Percentiles rank a stretch among this genome's conserved stretches.
phyloP scores from a whole-genome alignment of 2,329 filamentous ascomycete genomes.

The Chaetomiaceae sp. region DNA sequence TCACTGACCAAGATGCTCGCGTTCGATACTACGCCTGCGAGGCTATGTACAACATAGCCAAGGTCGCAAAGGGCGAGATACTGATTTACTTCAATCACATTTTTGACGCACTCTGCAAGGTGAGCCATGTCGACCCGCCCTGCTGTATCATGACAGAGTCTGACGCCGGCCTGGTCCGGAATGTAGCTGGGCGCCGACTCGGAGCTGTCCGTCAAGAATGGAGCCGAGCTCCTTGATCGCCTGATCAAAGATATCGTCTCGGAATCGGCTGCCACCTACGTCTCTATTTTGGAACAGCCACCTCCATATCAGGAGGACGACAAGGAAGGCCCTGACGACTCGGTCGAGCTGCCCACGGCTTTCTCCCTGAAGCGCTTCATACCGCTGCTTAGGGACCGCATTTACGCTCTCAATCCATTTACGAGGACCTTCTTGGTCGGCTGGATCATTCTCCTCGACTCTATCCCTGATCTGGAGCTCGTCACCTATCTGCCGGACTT shows the following conservation, averaged over 20 bases:
- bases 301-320: constrained; percentile 43
- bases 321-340: constrained; percentile 42
- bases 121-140: constrained; percentile 37
- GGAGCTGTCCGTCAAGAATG: constrained; percentile 96
- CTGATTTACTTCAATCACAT: constrained; percentile 97
- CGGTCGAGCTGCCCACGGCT: constrained; percentile 64
- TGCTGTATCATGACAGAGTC: constrained; percentile 2
- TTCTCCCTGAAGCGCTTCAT: constrained; percentile 92
- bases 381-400: constrained; percentile 86
- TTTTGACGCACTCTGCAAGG: constrained; percentile 95
- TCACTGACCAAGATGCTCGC: constrained; percentile 94
- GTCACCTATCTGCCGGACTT: constrained; percentile 92
- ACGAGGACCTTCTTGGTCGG: constrained; percentile 92
- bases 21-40: constrained; percentile 98
- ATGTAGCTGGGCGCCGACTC: constrained; percentile 85
- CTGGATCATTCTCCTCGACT: constrained; percentile 92
- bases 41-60: constrained; percentile 99
- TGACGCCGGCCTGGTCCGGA: constrained; percentile 8
- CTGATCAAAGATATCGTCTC: constrained; percentile 95
- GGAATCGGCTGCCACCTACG: constrained; percentile 90
- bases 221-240: constrained; percentile 89
- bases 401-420: constrained; percentile 90
- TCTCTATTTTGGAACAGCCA: constrained; percentile 72
- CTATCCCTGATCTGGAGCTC: constrained; percentile 92
- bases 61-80: constrained; percentile 97